These are phyloP conservation scores for Gracilaria gracilis DNA, from an alignment of 23 red algal species.

Conservation along the genomic window DNA sequence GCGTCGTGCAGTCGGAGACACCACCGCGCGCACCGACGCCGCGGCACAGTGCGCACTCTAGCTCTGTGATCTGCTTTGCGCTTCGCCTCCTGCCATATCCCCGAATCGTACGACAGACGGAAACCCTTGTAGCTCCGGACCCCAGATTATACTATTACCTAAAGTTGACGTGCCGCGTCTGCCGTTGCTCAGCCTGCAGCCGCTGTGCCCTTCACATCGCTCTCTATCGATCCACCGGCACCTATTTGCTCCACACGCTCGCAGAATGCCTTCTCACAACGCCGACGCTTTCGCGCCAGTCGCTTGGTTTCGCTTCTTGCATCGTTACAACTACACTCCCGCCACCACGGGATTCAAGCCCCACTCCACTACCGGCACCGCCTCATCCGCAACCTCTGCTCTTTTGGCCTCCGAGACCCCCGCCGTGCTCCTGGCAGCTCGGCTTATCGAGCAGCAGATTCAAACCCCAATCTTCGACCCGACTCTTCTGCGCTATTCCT, in stretches of 20 bases:
- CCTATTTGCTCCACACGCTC: not conserved
- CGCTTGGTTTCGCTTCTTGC: not conserved
- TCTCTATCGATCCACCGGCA: too few species aligned
- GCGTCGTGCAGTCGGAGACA: too few species aligned
- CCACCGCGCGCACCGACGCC: too few species aligned
- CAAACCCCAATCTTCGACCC: constrained; percentile 33
- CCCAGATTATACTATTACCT: too few species aligned
- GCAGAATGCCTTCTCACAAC: not conserved
- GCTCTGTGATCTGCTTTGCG: not conserved
- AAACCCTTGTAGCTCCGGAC: too few species aligned
- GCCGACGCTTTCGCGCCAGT: not conserved
- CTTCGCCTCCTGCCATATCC: too few species aligned
- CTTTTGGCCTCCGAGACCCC: not conserved
- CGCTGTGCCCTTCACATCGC: too few species aligned
- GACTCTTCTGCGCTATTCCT: not conserved
- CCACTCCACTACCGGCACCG: too few species aligned
- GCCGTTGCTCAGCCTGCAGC: too few species aligned
- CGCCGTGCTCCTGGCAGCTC: not conserved
- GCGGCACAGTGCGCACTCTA: not conserved
- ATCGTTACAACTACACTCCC: not conserved
- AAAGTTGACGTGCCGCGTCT: too few species aligned
- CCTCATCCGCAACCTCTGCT: not conserved
- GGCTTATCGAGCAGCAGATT: constrained; percentile 31
- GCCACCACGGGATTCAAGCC: too few species aligned
- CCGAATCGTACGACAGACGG: too few species aligned